Base-by-base conservation (phyloP, 2,329 filamentous ascomycete genomes). In the Coleophoma cylindrospora region DNA sequence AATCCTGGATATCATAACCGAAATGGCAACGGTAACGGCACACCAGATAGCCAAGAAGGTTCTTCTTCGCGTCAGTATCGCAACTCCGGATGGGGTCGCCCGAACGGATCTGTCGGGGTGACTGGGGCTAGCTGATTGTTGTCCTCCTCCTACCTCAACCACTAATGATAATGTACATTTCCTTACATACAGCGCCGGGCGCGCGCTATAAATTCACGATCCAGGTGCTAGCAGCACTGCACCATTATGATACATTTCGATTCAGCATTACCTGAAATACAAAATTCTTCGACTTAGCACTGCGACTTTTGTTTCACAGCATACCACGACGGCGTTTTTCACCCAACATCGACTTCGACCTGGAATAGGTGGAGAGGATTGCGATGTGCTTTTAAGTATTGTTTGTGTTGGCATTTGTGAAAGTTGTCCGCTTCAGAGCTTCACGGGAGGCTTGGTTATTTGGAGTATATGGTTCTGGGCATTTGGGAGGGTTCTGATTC, bases 61-160 rank as follows among this genome's bases (percentile, higher is more conserved):
- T 51, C 55, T 34, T 10, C 48, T 19, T 55, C 59, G 38, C 60
- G 56, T 22, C 62, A 66, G 22, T 64, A 66, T 50, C 59, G 63
- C 19, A 61, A 65, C 52, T 64, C 64, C 2, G 62, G 53, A 41
- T 67, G 64, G 64, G 62, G 62, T 43, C 58, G 63, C 47, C 58
- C 62, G 45, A 65, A 65, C 50, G 64, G 63, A 10, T 62, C 62
- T 3, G 57, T 67, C 17, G 64, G 64, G 3, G 61, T 67, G 8
- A 62, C 61, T 45, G 64, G 63, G 48, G 57, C 62, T 19, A 54
- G 56, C 45, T 66, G 45, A 63, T 40, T 14, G 40, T 21, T 13
- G n/a, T 17, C 40, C 17, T 49, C 6, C 22, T 37, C 14, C 49
- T 43, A 33, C 14, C 14, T 32, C 15, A 48, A 41, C 45, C 48